Evolutionary conservation across 192 early-diverging fungal species (phyloP), one percentile per base, ranked within the genome.

Genomic region (Dissophora globulifera): DNA sequence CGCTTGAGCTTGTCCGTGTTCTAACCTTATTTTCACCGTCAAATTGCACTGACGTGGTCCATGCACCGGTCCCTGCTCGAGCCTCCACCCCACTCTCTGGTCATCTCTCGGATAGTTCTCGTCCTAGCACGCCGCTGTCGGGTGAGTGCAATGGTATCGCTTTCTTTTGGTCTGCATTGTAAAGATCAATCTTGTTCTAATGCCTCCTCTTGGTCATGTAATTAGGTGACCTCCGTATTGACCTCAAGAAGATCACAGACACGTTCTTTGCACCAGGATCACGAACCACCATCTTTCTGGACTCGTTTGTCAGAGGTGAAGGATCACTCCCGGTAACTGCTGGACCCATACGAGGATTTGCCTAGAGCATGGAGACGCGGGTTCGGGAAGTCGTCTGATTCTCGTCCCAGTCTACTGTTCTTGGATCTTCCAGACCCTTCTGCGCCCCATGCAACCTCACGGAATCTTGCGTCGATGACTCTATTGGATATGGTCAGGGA

Each of bases 201-300:
- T 38, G 13, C 35, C 35, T 38, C 13, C 7, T 38, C 35, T 38
- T 38, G 6, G 6, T 38, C 35, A 38, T 13, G 35, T 38, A 38
- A 38, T 13, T 9, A 38, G 35, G 35, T 13, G 35, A 38, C 35
- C 35, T 38, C 35, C 35, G 35, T 50, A 31, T 38, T 19, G 58
- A 62, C 49, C 6, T 38, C 35, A 38, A 38, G 13, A 38, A 38
- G 35, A 38, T 38, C 13, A 51, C 49, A 27, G 60, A 41, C 35
- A 62, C 50, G 12, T 62, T 41, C 49, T 51, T 62, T 41, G 60
- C 60, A 51, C 49, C 47, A n/a, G 50, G 51, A 64, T 22, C 50
- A 23, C 40, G 23, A 33, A 11, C n/a, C 32, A 20, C 42, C 51
- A 20, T 46, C 40, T 54, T 32, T 54, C 50, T 64, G 0, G 17